Conservation (phyloP, 345 rosid genomes). For the Eutrema japonicum region DNA sequence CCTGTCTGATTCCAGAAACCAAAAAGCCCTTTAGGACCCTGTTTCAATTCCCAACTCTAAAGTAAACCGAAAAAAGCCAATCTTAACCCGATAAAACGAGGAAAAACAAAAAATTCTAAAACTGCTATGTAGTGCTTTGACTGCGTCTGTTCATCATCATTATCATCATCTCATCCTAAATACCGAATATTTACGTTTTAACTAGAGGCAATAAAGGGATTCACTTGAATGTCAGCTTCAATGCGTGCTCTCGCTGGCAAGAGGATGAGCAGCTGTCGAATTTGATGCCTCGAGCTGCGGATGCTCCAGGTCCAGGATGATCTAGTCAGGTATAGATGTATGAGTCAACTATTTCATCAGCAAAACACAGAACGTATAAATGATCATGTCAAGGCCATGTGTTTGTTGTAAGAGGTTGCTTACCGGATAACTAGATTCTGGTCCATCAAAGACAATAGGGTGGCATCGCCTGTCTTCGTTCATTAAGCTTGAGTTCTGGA, state of each 20-base stretch:
- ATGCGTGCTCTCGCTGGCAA: neutral
- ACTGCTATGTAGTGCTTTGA: neutral
- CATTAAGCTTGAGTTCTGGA: constrained; percentile 83
- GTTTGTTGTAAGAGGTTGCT: neutral
- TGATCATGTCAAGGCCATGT: constrained; percentile 4
- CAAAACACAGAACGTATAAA: constrained; percentile 12
- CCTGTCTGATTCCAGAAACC: neutral
- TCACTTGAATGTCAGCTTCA: constrained; percentile 21
- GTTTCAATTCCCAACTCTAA: neutral
- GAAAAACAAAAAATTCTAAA: neutral
- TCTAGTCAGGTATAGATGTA: constrained; percentile 20
- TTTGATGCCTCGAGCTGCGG: constrained; percentile 12
- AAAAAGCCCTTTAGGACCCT: neutral
- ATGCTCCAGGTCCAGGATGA: constrained; percentile 13
- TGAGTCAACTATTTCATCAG: neutral
- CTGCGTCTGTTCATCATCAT: constrained; percentile 17
- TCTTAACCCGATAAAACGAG: constrained; percentile 15
- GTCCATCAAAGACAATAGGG: constrained; percentile 63
- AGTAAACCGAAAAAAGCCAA: constrained; percentile 5
- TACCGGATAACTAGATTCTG: constrained; percentile 44
- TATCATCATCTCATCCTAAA: constrained; percentile 29
- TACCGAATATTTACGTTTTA: constrained; percentile 25
- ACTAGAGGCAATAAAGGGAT: neutral
- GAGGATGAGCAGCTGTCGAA: constrained; percentile 6
- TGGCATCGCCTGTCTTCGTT: constrained; percentile 82